Evolutionary conservation across 1,284 basidiomycete species (phyloP), one percentile per base, ranked within the genome.

Genomic region (Pyrrhoderma noxium): DNA sequence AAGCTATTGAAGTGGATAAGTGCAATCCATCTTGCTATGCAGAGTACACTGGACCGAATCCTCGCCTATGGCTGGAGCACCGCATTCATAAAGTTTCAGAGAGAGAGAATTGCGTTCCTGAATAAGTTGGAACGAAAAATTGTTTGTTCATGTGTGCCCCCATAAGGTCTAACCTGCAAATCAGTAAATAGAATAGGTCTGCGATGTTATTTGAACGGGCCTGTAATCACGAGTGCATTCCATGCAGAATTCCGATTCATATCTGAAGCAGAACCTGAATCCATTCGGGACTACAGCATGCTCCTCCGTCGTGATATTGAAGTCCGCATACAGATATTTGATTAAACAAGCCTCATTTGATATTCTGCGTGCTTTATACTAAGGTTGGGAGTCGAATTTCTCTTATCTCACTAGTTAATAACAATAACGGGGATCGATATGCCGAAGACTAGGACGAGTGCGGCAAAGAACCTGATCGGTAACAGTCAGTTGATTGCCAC

Each of bases 1-100:
- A 39, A 9, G 34, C 51, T 39, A 37, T 52, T 47, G 27, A 52
- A 52, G 36, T 44, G 47, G n/a, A 23, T 7, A 18, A 8, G 16
- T 8, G 21, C 51, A 47, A 21, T 52, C 45, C 14, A 40, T 22
- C 11, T 16, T 40, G 13, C 35, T 31, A 35, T 52, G 45, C n/a
- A 13, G 38, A 7, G 2, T 2, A 23, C 45, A 47, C 27, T 46
- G 21, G 37, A 47, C 40, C 18, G 27, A n/a, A 22, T 41, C 45
- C 1, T 27, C 21, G 18, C 16, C 13, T 2, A 14, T 22, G 13
- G 11, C 16, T 19, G 4, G 21, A 11, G 50, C 50, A 11, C 44
- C 50, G 19, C n/a, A 13, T 9, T 11, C 37, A 38, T 25, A 52
- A 13, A 35, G 18, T 25, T 47, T 46, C 2, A 46, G n/a, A 8